Conservation (phyloP, 2,329 filamentous ascomycete genomes). For the Podosphaera xanthii region DNA sequence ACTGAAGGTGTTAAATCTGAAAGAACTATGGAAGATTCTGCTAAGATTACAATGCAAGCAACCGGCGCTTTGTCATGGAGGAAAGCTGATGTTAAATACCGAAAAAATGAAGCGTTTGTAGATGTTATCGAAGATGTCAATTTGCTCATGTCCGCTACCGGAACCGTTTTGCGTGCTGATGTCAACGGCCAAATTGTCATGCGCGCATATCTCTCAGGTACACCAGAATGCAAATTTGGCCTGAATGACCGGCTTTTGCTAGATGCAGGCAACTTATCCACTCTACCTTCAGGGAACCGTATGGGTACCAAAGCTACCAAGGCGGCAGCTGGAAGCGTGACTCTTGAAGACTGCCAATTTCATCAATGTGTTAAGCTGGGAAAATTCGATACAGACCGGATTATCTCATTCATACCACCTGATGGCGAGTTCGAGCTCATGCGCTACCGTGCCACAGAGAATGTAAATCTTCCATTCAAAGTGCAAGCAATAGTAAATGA, state of each 20-base stretch:
- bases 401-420: slow-evolving; percentile 90
- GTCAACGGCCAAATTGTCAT: slow-evolving; percentile 96
- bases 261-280: slow-evolving; percentile 48
- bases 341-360: slow-evolving; percentile 93
- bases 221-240: slow-evolving; percentile 96
- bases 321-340: slow-evolving; percentile 84
- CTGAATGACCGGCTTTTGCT: slow-evolving; percentile 85
- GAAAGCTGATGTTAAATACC: slow-evolving; percentile 91
- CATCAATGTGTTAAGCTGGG: slow-evolving; percentile 96
- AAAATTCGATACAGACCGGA: slow-evolving; percentile 88
- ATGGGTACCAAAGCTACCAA: slow-evolving; percentile 76
- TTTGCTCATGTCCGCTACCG: slow-evolving; percentile 93
- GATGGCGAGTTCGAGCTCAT: slow-evolving; percentile 98
- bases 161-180: slow-evolving; percentile 81
- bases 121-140: slow-evolving; percentile 99
- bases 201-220: slow-evolving; percentile 91
- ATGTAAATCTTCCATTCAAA: slow-evolving; percentile 96
- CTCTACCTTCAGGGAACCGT: slow-evolving; percentile 50
- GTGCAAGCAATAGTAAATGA: slow-evolving; percentile 98
- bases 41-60: slow-evolving; percentile 97
- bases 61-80: slow-evolving; percentile 94
- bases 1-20: slow-evolving; percentile 96
- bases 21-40: slow-evolving; percentile 67
- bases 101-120: slow-evolving; percentile 98
- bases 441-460: slow-evolving; percentile 94